Evolutionary conservation across 2,329 filamentous ascomycete species (phyloP).

Genomic region (Ophiostoma pallidulum): DNA sequence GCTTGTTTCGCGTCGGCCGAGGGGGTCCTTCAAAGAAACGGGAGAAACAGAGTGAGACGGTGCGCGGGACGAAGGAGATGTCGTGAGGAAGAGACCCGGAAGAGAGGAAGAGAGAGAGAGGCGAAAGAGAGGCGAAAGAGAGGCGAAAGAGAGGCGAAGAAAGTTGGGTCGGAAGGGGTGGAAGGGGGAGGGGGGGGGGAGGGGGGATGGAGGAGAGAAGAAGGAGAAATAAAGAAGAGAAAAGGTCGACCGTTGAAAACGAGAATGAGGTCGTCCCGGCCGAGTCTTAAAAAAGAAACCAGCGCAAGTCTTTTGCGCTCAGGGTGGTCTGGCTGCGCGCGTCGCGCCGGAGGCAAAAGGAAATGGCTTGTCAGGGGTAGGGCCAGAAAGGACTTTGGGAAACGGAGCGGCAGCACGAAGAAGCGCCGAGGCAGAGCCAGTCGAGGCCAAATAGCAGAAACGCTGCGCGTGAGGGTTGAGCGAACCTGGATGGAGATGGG

Average conservation of each 20-base stretch:
- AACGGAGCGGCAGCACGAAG: conserved; percentile 1
- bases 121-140: neutral
- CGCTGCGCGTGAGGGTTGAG: neutral
- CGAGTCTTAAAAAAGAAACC: neutral
- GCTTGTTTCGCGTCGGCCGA: too few relatives aligned
- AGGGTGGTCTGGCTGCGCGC: neutral
- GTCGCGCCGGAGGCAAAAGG: neutral
- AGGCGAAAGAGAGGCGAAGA: too few relatives aligned
- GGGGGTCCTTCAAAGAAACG: too few relatives aligned
- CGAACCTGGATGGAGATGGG: neutral
- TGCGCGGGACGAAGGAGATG: too few relatives aligned
- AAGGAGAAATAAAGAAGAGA: neutral
- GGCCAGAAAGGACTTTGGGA: neutral
- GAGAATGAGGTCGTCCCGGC: neutral
- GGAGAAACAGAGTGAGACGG: too few relatives aligned
- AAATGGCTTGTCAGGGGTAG: conserved; percentile 7
- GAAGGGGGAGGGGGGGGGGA: neutral
- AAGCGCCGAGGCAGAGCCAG: conserved; percentile 7
- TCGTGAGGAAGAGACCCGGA: too few relatives aligned
- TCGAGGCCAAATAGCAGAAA: neutral
- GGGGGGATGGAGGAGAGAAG: neutral
- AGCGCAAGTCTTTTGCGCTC: too few relatives aligned
- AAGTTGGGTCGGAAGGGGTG: neutral
- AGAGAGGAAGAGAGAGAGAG: neutral
- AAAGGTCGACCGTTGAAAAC: neutral